phyloP scores from a whole-genome alignment of 352 stramenopile species.

The Phytophthora boehmeriae region DNA sequence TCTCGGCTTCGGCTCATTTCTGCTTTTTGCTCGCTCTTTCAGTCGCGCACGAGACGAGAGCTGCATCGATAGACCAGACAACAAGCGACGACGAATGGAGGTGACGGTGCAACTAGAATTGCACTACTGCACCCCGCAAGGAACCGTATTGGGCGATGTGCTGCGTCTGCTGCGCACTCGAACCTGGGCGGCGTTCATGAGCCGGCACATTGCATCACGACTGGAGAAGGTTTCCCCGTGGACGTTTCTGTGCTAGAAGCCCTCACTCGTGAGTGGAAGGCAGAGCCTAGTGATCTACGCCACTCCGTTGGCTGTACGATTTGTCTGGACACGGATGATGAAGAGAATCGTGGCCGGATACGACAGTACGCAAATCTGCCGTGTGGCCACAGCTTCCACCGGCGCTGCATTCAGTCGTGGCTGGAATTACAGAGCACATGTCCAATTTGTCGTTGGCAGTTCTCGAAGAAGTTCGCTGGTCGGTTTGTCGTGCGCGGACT shows the following conservation, averaged over 20 bases:
- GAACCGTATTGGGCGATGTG: slow-evolving; percentile 50
- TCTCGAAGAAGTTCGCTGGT: slow-evolving; percentile 64
- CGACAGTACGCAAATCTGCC: slow-evolving; percentile 44
- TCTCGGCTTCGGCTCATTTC: slow-evolving; percentile 28
- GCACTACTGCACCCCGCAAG: slow-evolving; percentile 57
- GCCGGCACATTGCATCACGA: slow-evolving; percentile 54
- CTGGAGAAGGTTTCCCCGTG: slow-evolving; percentile 59
- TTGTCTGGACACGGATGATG: slow-evolving; percentile 83
- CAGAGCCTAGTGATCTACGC: slow-evolving; percentile 7
- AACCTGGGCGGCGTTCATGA: slow-evolving; percentile 69
- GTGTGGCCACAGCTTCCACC: slow-evolving; percentile 92
- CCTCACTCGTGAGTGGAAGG: slow-evolving; percentile 30
- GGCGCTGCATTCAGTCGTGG: slow-evolving; percentile 90
- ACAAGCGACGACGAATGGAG: slow-evolving; percentile 46
- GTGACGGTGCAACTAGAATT: slow-evolving; percentile 60
- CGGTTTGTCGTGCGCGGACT: slow-evolving; percentile 56
- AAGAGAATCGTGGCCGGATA: background rate
- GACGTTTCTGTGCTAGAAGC: slow-evolving; percentile 40
- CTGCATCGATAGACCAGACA: slow-evolving; percentile 26
- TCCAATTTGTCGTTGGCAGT: slow-evolving; percentile 92
- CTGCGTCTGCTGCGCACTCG: slow-evolving; percentile 62
- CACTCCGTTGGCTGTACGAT: slow-evolving; percentile 69
- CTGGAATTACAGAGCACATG: slow-evolving; percentile 88
- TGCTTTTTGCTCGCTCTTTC: slow-evolving; percentile 17
- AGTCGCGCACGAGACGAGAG: slow-evolving; percentile 9